Evolutionary conservation across 345 rosid species (phyloP), one percentile per base, ranked within the genome.

Genomic region (Eucalyptus tenuipes): DNA sequence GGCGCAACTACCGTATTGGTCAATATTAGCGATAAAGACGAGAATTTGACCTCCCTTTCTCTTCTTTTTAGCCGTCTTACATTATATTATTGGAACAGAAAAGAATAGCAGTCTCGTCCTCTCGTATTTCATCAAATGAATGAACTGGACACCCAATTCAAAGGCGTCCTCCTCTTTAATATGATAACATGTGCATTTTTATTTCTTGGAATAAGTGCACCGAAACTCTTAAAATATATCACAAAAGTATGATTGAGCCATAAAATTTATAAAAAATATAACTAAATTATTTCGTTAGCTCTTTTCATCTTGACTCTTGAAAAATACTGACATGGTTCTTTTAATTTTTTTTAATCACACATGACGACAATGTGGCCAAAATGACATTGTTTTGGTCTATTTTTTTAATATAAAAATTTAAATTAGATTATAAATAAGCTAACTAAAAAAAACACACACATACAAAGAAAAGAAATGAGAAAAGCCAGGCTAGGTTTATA

Each of bases 361-460:
- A 3, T 8, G 10, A 52, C 2, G 5, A 52, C 20, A 5, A 52
- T 52, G 9, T 52, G 25, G 0, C 10, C 25, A 52, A 20, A 52
- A 52, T 52, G 2, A 8, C 0, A 0, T 20, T 8, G 5, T 52
- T 52, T 52, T 52, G 4, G 57, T 52, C 4, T 18, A 13, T 18
- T 7, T 16, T 55, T 9, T 22, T 8, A 7, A 53, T 55, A 22
- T 2, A 55, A 55, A 22, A 8, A 0, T 24, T 55, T 55, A 24
- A 10, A 2, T 24, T 55, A 10, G 1, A 55, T 24, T 22, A n/a
- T n/a, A n/a, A n/a, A n/a, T n/a, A n/a, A n/a, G n/a, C n/a, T n/a
- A n/a, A n/a, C n/a, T n/a, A n/a, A n/a, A 55, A 22, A 24, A 55
- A 22, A 22, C 27, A 22, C 27, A 55, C 61, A 55, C 6, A 55